Percentiles rank a stretch among this genome's conserved stretches.
phyloP scores from a whole-genome alignment of 1,284 basidiomycete genomes.

The Apiotrichum siamense region DNA sequence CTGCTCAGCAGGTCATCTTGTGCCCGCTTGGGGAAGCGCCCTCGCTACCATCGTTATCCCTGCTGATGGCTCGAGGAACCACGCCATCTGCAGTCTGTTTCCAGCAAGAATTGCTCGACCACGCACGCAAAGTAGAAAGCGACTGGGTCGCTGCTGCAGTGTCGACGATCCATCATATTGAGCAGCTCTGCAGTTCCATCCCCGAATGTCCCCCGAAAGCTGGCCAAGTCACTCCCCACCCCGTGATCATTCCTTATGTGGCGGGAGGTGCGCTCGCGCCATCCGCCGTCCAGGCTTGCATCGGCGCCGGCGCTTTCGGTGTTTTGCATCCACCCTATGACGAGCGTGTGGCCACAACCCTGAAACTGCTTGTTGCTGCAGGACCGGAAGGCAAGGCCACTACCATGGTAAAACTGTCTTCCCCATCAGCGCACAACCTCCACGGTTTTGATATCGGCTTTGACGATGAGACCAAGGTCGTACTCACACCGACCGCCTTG shows the following conservation, averaged over 20 bases:
- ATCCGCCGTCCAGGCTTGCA: constrained; percentile 30
- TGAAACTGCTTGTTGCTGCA: constrained; percentile 29
- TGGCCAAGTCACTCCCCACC: constrained; percentile 25
- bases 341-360: constrained; percentile 19
- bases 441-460: neutral
- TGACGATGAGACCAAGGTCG: constrained; percentile 23
- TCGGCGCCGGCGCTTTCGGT: constrained; percentile 39
- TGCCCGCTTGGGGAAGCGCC: constrained; percentile 44
- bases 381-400: constrained; percentile 21
- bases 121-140: constrained; percentile 38
- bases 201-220: constrained; percentile 33
- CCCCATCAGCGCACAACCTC: constrained; percentile 2
- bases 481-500: constrained; percentile 39
- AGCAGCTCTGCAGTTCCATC: constrained; percentile 33
- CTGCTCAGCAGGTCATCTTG: constrained; percentile 34
- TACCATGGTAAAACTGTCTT: constrained; percentile 10
- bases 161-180: constrained; percentile 27
- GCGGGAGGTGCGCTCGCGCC: constrained; percentile 36
- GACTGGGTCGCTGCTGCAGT: constrained; percentile 41
- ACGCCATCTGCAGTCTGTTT: constrained; percentile 46
- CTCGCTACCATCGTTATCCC: constrained; percentile 40
- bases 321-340: constrained; percentile 45
- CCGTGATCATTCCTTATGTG: constrained; percentile 42
- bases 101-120: constrained; percentile 45
- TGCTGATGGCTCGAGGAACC: constrained; percentile 39